Evolutionary conservation across 306 rosid species (phyloP).

Genomic region (Prunus kanzakura): DNA sequence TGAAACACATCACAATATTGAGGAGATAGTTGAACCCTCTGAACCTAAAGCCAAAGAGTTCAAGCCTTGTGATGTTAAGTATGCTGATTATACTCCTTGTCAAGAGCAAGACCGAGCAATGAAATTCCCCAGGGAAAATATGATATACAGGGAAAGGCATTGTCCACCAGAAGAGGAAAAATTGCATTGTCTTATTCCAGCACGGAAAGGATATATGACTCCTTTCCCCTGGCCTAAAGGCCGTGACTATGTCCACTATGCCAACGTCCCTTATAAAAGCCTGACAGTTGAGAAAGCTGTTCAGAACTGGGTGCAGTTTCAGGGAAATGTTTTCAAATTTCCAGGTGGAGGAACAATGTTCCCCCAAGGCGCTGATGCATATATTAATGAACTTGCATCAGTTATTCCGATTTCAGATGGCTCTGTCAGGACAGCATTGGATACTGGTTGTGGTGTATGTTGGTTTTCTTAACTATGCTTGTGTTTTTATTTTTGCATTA

Average conservation of each 20-base stretch:
- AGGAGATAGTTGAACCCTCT: conserved; percentile 44
- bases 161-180: conserved; percentile 83
- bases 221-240: conserved; percentile 98
- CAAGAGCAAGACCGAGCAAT: conserved; percentile 97
- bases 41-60: conserved; percentile 59
- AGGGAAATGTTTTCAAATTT: conserved; percentile 89
- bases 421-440: conserved; percentile 85
- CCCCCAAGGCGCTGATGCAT: conserved; percentile 92
- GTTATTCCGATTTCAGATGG: conserved; percentile 86
- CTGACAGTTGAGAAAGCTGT: conserved; percentile 93
- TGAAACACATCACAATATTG: conserved; percentile 69
- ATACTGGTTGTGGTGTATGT: conserved; percentile 95
- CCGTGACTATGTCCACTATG: conserved; percentile 84
- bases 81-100: conserved; percentile 89
- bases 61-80: conserved; percentile 67
- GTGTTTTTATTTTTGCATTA: conserved; percentile 1
- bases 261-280: conserved; percentile 82
- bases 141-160: conserved; percentile 97
- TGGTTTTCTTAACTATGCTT: conserved; percentile 2
- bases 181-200: conserved; percentile 88
- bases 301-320: conserved; percentile 89
- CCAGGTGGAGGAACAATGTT: conserved; percentile 99
- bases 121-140: conserved; percentile 89
- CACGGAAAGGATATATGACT: conserved; percentile 73
- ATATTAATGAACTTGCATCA: conserved; percentile 84